A percentile compares a stretch with the other conserved stretches of the same genome.
phyloP scores from a whole-genome alignment of 176 grass and related monocot genomes.

The Chloris gayana region DNA sequence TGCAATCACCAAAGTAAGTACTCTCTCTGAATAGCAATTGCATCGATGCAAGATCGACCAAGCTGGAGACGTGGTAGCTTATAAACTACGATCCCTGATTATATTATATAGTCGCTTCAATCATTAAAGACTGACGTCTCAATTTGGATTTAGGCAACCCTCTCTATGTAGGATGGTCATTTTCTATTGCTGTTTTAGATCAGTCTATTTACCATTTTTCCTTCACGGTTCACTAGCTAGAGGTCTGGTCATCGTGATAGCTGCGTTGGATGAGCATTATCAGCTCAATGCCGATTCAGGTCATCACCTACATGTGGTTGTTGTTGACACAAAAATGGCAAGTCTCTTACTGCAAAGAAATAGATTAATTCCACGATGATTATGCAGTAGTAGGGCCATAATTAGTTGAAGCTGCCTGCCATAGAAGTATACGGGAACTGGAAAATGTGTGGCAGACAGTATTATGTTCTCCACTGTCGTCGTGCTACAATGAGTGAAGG shows the following conservation, averaged over 20 bases:
- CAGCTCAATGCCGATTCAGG: not conserved
- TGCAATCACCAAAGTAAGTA: too few relatives aligned
- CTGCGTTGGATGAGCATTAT: not conserved
- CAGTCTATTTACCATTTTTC: not conserved
- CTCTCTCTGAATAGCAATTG: too few relatives aligned
- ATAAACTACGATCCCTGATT: too few relatives aligned
- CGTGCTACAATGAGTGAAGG: too few relatives aligned
- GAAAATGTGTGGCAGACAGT: not conserved
- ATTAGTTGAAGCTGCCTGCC: not conserved
- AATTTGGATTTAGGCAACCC: too few relatives aligned
- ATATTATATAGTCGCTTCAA: too few relatives aligned
- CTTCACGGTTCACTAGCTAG: not conserved
- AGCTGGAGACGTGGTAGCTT: too few relatives aligned
- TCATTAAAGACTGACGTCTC: too few relatives aligned
- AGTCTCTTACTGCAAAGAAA: not conserved
- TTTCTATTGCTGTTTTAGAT: too few relatives aligned
- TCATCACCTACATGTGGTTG: slow-evolving; percentile 1
- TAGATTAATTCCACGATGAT: not conserved
- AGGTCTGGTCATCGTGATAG: not conserved
- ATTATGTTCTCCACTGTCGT: too few relatives aligned
- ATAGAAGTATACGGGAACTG: not conserved
- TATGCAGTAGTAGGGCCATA: not conserved
- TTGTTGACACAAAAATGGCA: not conserved
- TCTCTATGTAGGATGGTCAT: too few relatives aligned
- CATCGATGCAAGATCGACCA: too few relatives aligned